Evolutionary conservation across 345 rosid genomes (phyloP).

Genomic region (Syzygium aqueum): DNA sequence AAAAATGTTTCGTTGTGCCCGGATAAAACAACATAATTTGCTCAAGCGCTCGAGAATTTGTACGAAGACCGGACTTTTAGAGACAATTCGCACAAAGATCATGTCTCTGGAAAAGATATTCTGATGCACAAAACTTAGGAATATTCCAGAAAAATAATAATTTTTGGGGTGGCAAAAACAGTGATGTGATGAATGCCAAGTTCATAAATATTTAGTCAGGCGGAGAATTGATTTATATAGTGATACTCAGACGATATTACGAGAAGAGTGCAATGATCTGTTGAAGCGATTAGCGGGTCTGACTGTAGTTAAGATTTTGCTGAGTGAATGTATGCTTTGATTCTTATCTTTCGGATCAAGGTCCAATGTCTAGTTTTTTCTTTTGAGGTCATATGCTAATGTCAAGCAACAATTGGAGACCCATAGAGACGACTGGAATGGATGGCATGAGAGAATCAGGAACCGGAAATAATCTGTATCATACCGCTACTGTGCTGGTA

Average conservation of each 20-base stretch:
- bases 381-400: not conserved
- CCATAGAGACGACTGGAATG: not conserved
- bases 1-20: not conserved
- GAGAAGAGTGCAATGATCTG: accelerated
- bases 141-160: not conserved
- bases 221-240: not conserved
- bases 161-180: accelerated
- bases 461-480: not conserved
- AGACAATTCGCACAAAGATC: not conserved
- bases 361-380: not conserved
- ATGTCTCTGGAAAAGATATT: not conserved
- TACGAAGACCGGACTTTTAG: not conserved
- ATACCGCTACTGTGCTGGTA: no score
- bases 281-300: not conserved
- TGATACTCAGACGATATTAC: accelerated
- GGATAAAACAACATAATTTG: not conserved
- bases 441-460: not conserved
- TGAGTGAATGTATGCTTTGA: not conserved
- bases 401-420: accelerated
- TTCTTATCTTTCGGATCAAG: not conserved
- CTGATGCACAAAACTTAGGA: not conserved
- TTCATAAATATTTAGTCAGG: not conserved
- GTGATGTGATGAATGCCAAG: accelerated
- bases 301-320: not conserved
- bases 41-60: accelerated